phyloP scores from a whole-genome alignment of 2,329 filamentous ascomycete genomes.

The Ilyonectria mors-panacis region DNA sequence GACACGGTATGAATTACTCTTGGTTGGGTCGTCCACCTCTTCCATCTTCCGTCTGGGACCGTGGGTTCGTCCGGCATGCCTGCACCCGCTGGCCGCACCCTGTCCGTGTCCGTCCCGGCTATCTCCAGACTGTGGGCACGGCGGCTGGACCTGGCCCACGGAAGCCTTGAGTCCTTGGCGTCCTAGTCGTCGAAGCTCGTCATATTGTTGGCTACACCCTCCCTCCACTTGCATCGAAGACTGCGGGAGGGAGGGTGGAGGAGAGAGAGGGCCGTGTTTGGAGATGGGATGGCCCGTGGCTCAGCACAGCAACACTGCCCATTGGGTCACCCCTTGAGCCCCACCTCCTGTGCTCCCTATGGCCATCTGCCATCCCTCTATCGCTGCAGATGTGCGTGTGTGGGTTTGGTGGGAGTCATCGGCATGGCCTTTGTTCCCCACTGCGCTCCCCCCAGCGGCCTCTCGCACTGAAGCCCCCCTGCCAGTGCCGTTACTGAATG shows the following conservation, averaged over 20 bases:
- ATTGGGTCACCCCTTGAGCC: constrained; percentile 15
- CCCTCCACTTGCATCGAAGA: neutral
- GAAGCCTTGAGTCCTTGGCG: constrained; percentile 13
- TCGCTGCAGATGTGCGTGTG: constrained; percentile 7
- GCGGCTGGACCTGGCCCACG: constrained; percentile 6
- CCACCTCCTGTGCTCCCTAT: constrained; percentile 1
- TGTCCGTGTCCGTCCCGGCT: constrained; percentile 5
- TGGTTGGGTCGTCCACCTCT: neutral
- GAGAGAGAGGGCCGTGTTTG: neutral
- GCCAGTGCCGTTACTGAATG: constrained; percentile 18
- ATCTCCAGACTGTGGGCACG: neutral
- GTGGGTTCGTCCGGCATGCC: neutral
- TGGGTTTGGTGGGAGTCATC: constrained; percentile 44
- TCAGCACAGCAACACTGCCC: constrained; percentile 27
- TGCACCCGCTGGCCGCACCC: constrained; percentile 1
- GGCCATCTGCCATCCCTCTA: neutral
- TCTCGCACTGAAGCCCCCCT: neutral
- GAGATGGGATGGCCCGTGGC: constrained; percentile 11
- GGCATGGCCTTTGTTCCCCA: constrained; percentile 31
- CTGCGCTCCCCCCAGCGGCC: neutral
- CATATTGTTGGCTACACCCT: constrained; percentile 12
- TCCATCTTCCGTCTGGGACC: neutral
- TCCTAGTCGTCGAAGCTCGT: constrained; percentile 1
- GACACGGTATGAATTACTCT: neutral
- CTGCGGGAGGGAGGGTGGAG: neutral